Evolutionary conservation across 2,329 filamentous ascomycete genomes (phyloP), one percentile per base, ranked within the genome.

Genomic region (Xylaria sp.): DNA sequence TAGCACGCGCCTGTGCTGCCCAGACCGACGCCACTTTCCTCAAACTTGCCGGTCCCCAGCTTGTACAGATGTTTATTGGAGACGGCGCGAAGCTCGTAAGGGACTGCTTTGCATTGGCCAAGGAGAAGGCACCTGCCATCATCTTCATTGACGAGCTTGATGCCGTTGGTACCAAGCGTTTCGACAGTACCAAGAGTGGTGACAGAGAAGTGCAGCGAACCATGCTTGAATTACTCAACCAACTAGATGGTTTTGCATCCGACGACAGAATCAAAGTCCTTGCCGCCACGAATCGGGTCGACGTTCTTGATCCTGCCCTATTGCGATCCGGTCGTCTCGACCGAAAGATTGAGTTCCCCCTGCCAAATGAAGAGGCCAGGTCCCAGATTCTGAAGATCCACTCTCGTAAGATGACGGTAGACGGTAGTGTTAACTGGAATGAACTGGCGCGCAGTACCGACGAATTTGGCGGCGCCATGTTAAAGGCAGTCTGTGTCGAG

Each of bases 81-180:
- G 95, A 99, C 68, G 94, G 94, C 71, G 94, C 95, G 49, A 99
- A 99, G 78, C 84, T 99, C 35, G 94, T 99, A 48, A 90, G 94
- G 60, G 94, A 99, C 78, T 96, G 91, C 77, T 99, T 99, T 74
- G 94, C 94, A 1, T 81, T 99, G 11, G 94, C 94, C 57, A 99
- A 99, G 76, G 94, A 99, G 77, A 99, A 99, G 81, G 94, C 94
- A 0, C 95, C 94, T 0, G 92, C 94, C 60, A 99, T 99, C 76
- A 99, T 99, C 76, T 99, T 99, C 81, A 97, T 99, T 70, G 94
- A 99, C 78, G 94, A 99, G 77, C 80, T 99, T 65, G 94, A 99
- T 74, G 94, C 94, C 59, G 89, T 99, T n/a, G 94, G 94, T 67
- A 97, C 93, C 57, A 97, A 97, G 79, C 93, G 94, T 72, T 99